A percentile compares a stretch with the other conserved stretches of the same genome.
These are phyloP conservation scores for Saturnispora silvae DNA, from an alignment of 805 yeast genomes.

Conservation along the genomic window DNA sequence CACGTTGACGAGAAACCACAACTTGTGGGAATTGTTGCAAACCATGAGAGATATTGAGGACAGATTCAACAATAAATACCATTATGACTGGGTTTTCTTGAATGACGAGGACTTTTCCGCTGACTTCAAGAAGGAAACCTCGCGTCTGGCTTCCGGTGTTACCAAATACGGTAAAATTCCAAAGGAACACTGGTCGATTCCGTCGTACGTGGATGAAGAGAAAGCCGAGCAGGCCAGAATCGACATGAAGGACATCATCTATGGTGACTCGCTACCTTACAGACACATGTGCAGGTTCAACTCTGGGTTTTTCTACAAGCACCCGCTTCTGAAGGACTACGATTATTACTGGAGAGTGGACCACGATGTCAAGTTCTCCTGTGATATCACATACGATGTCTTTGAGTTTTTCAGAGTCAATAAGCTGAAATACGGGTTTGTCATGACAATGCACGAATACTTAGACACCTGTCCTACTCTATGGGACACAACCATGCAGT, in stretches of 20 bases:
- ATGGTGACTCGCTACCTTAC: slow-evolving; percentile 54
- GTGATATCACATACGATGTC: slow-evolving; percentile 71
- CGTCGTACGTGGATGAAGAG: slow-evolving; percentile 67
- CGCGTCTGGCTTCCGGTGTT: slow-evolving; percentile 60
- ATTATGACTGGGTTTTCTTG: slow-evolving; percentile 91
- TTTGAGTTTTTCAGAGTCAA: slow-evolving; percentile 75
- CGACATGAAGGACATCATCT: slow-evolving; percentile 44
- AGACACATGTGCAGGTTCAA: slow-evolving; percentile 90
- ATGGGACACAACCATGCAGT: slow-evolving; percentile 62
- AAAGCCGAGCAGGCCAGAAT: slow-evolving; percentile 46
- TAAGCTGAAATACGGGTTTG: slow-evolving; percentile 61
- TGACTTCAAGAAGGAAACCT: slow-evolving; percentile 60
- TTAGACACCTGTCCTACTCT: slow-evolving; percentile 58
- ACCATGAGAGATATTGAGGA: slow-evolving; percentile 77
- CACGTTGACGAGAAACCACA: slow-evolving; percentile 63
- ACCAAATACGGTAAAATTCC: slow-evolving; percentile 74
- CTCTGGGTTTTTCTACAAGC: slow-evolving; percentile 78
- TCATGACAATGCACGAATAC: slow-evolving; percentile 68
- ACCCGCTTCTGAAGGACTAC: slow-evolving; percentile 60
- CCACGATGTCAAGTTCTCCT: slow-evolving; percentile 66
- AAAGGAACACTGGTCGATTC: slow-evolving; percentile 75
- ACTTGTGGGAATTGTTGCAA: slow-evolving; percentile 45
- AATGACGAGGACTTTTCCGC: slow-evolving; percentile 77
- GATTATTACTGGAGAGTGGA: slow-evolving; percentile 94
- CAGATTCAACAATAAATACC: slow-evolving; percentile 67